Evolutionary conservation across 108 stramenopile species (phyloP), one percentile per base, ranked within the genome.

Genomic region (Pseudonitzschia delicatissima): DNA sequence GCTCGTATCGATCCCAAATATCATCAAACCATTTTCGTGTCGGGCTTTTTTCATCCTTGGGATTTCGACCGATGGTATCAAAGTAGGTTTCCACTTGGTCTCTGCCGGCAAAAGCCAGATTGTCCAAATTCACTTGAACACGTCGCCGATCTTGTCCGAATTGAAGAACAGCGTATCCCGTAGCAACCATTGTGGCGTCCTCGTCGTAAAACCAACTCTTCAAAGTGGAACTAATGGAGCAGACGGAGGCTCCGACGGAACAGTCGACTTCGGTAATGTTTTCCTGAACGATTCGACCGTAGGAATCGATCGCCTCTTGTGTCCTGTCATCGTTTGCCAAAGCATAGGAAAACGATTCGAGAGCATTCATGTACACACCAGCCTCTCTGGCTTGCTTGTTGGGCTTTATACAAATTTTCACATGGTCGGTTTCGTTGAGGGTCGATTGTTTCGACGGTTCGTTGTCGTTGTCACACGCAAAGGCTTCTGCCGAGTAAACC

Each of bases 401-500:
- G 3, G 60, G 60, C 40, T 25, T 15, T 12, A 61, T 42, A 26
- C 60, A 61, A 0, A 61, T 61, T 35, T 42, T 37, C 5, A 61
- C 18, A 15, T 29, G n/a, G 5, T 42, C 60, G 4, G 3, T n/a
- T 61, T 13, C 5, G 18, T 42, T 20, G 36, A 61, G 25, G 40
- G 60, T 4, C 2, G 37, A 4, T 37, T 29, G 4, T n/a, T 55
- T 37, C 3, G 51, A n/a, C 4, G 3, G 15, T 7, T 67, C 66
- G 34, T 67, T 67, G 5, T 40, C 25, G 11, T 21, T 25, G 49
- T 67, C 34, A 23, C 66, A 67, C 17, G 21, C 35, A 55, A 67
- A 67, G 3, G 66, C 66, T 67, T 67, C 66, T 13, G 66, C 66
- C 12, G 36, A 33, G 55, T 40, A 55, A 3, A 32, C 20, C 13